Percentiles rank a stretch among this genome's conserved stretches.
phyloP scores from a whole-genome alignment of 2,329 filamentous ascomycete species.

The Shiraia sp. region DNA sequence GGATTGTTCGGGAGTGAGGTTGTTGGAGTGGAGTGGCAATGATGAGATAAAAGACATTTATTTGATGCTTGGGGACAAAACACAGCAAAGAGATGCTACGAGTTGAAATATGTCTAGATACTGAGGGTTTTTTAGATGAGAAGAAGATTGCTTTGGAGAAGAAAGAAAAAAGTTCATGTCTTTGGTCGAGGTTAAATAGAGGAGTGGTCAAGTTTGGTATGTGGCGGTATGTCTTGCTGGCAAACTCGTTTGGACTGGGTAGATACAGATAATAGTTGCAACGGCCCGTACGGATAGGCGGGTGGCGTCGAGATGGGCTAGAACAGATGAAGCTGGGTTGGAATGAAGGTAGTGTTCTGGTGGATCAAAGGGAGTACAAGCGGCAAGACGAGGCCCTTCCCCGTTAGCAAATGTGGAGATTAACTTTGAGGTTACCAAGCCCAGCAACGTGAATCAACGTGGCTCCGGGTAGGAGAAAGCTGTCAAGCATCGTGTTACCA shows the following conservation, averaged over 20 bases:
- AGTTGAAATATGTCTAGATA: background rate
- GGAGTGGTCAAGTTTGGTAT: conserved; percentile 12
- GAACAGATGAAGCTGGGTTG: conserved; percentile 26
- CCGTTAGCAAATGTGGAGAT: conserved; percentile 11
- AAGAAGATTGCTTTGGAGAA: conserved; percentile 13
- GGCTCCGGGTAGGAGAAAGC: conserved; percentile 20
- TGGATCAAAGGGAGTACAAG: conserved; percentile 22
- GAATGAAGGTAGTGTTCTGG: conserved; percentile 27
- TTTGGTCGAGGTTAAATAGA: conserved; percentile 35
- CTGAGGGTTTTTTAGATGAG: background rate
- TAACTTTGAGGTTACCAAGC: conserved; percentile 18
- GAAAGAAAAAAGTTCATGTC: conserved; percentile 19
- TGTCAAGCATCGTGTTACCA: conserved; percentile 19
- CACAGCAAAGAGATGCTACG: background rate
- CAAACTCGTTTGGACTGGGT: conserved; percentile 25
- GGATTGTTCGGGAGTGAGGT: background rate
- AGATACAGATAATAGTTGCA: conserved; percentile 34
- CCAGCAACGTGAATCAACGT: conserved; percentile 34
- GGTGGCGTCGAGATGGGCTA: conserved; percentile 29
- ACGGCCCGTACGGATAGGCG: conserved; percentile 43
- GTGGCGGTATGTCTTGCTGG: conserved; percentile 25
- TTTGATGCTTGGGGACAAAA: background rate
- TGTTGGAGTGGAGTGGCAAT: background rate
- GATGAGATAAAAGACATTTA: background rate
- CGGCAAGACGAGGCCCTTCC: conserved; percentile 17